Evolutionary conservation across 768 basidiomycete genomes (phyloP).

Genomic region (Tephrocybe rancida): DNA sequence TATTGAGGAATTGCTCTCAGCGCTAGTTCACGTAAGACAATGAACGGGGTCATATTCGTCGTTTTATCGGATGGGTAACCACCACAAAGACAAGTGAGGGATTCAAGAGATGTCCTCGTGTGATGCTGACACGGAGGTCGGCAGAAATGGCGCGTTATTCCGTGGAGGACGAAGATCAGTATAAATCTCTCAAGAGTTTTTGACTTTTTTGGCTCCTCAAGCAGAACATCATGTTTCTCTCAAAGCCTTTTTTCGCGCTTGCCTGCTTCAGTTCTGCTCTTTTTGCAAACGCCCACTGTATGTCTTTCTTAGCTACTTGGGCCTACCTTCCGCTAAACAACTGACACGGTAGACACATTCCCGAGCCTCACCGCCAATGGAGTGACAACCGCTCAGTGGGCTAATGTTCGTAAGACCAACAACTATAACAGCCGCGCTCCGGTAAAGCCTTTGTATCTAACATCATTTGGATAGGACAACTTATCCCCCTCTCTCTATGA

Average conservation of each 20-base stretch:
- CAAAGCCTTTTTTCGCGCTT: constrained; percentile 9
- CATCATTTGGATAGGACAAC: background rate
- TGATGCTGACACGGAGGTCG: background rate
- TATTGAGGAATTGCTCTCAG: background rate
- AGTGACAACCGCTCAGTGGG: constrained; percentile 38
- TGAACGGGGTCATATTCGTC: constrained; percentile 12
- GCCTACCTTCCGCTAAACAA: background rate
- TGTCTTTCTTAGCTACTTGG: background rate
- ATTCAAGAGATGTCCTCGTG: background rate
- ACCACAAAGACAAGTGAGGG: background rate
- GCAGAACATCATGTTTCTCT: constrained; percentile 10
- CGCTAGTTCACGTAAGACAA: background rate
- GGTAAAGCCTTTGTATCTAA: constrained; percentile 18
- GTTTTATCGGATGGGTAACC: constrained; percentile 15
- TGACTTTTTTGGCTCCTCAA: background rate
- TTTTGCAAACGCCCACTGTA: constrained; percentile 16
- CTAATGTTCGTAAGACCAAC: constrained; percentile 46
- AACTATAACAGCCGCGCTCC: constrained; percentile 45
- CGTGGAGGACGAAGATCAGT: background rate
- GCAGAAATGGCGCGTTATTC: constrained; percentile 1
- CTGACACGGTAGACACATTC: constrained; percentile 40
- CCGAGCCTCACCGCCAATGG: constrained; percentile 44
- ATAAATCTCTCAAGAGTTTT: constrained; percentile 1
- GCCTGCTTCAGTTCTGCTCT: constrained; percentile 6
- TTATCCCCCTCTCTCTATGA: background rate